A percentile compares a stretch with the other conserved stretches of the same genome.
Evolutionary conservation across 441 rosid species (phyloP).

Genomic region (Pelargonium cotyledonis): DNA sequence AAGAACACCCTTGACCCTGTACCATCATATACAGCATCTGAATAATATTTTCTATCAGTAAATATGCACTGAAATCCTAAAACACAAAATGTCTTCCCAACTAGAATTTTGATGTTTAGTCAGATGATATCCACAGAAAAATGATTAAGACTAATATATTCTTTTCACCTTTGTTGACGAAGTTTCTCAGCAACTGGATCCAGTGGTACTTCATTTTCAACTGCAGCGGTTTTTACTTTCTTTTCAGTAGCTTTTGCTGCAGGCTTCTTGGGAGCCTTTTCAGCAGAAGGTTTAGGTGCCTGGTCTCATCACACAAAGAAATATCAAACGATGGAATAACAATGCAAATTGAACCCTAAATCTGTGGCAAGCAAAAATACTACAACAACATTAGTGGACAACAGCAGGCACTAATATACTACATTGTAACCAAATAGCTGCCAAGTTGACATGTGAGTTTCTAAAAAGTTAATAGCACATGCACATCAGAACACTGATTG

Average conservation of each 20-base stretch:
- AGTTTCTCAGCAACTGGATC: constrained; percentile 75
- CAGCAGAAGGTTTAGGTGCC: constrained; percentile 47
- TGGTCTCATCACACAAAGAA: constrained; percentile 17
- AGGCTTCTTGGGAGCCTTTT: constrained; percentile 44
- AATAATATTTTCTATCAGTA: neutral
- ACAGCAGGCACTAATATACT: neutral
- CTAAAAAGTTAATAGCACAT: too few relatives aligned
- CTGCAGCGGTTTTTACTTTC: constrained; percentile 44
- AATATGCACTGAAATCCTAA: neutral
- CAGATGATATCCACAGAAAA: neutral
- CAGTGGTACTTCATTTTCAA: constrained; percentile 35
- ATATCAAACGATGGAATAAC: neutral
- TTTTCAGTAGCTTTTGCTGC: constrained; percentile 38
- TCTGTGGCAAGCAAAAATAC: neutral
- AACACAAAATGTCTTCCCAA: neutral
- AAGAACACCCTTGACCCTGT: too few relatives aligned
- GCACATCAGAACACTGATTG: too few relatives aligned
- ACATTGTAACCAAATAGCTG: too few relatives aligned
- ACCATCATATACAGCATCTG: too few relatives aligned
- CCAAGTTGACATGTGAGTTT: too few relatives aligned
- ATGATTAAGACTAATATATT: neutral
- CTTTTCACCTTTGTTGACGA: constrained; percentile 65
- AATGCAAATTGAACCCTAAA: neutral
- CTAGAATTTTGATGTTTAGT: too few relatives aligned
- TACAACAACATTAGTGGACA: too few relatives aligned